Percentiles rank a stretch among this genome's conserved stretches.
phyloP scores from a whole-genome alignment of 768 basidiomycete species.

The Cubamyces lactineus region DNA sequence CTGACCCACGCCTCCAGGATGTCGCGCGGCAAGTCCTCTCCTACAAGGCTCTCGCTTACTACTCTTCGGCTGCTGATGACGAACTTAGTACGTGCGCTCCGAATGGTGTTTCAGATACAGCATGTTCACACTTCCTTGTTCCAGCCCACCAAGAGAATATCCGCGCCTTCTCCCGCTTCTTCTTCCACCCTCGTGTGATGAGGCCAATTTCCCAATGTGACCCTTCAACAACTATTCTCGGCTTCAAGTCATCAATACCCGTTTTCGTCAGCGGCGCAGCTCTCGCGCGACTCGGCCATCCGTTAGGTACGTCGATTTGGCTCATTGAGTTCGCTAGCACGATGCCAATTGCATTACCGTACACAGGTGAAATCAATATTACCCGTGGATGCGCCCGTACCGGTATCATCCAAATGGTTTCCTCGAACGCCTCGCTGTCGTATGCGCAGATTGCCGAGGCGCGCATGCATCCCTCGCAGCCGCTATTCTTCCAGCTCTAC shows the following conservation, averaged over 20 bases:
- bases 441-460: constrained; percentile 62
- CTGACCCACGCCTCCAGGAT: constrained; percentile 43
- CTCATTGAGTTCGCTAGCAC: not conserved
- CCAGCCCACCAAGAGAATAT: constrained; percentile 69
- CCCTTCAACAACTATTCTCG: constrained; percentile 74
- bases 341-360: too few relatives aligned
- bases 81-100: constrained; percentile 62
- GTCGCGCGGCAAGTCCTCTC: constrained; percentile 75
- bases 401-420: constrained; percentile 85
- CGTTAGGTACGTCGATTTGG: constrained; percentile 48
- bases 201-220: constrained; percentile 63
- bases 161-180: constrained; percentile 83
- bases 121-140: not conserved
- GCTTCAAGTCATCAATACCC: constrained; percentile 72
- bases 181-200: constrained; percentile 86
- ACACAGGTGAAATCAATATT: constrained; percentile 77
- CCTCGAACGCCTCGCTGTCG: constrained; percentile 75
- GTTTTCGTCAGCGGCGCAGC: constrained; percentile 86
- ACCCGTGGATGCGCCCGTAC: constrained; percentile 66
- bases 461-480: constrained; percentile 54
- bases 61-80: constrained; percentile 86
- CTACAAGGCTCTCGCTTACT: constrained; percentile 80
- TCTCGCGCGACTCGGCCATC: constrained; percentile 85
- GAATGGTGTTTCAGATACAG: not conserved
- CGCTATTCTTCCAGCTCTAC: constrained; percentile 85